These are phyloP conservation scores for Fusarium sp. DNA, from an alignment of 2,329 filamentous ascomycete genomes.

Conservation along the genomic window DNA sequence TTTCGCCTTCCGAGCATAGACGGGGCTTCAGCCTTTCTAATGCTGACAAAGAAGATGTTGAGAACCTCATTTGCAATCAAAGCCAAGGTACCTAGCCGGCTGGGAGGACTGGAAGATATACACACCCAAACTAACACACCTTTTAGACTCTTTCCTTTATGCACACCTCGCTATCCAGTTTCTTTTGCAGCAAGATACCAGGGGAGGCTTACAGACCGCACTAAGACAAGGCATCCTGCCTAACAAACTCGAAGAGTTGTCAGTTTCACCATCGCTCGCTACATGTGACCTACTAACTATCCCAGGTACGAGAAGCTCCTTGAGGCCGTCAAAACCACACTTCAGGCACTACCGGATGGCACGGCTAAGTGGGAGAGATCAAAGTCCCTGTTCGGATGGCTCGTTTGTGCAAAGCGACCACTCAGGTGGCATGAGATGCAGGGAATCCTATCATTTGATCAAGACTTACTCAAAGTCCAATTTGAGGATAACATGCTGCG, in stretches of 20 bases:
- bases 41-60: neutral
- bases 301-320: neutral
- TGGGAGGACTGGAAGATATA: neutral
- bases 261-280: rapidly evolving
- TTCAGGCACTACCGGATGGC: neutral
- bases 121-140: rapidly evolving
- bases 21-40: neutral
- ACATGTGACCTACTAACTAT: rapidly evolving
- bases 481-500: slow-evolving; percentile 1
- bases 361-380: neutral
- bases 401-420: slow-evolving; percentile 1
- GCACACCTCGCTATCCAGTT: neutral
- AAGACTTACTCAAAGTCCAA: rapidly evolving
- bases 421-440: slow-evolving; percentile 15
- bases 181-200: neutral
- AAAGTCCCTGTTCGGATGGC: neutral
- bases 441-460: neutral
- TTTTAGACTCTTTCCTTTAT: neutral
- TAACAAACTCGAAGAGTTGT: neutral
- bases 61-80: neutral
- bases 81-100: neutral
- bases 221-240: neutral
- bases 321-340: neutral
- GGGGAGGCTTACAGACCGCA: rapidly evolving
- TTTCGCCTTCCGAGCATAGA: rapidly evolving